Evolutionary conservation across 495 filamentous ascomycete genomes (phyloP).

Genomic region (Cenococcum geophilum): DNA sequence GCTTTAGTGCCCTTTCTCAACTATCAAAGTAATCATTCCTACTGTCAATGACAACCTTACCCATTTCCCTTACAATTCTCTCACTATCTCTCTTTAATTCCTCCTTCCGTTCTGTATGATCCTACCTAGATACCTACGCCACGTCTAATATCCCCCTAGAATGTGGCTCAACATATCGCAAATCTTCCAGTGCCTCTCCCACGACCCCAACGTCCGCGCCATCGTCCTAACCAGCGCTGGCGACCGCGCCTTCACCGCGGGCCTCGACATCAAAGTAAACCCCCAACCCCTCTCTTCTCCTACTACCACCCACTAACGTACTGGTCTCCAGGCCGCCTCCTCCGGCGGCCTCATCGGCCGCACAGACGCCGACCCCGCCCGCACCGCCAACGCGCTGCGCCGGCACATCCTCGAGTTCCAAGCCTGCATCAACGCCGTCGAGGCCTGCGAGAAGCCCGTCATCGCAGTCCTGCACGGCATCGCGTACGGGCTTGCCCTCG

Average conservation of each 20-base stretch:
- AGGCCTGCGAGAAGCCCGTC: slow-evolving; percentile 89
- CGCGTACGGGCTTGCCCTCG: slow-evolving; percentile 75
- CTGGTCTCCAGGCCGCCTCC: slow-evolving; percentile 29
- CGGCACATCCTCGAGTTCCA: slow-evolving; percentile 73
- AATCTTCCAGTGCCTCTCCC: slow-evolving; percentile 69
- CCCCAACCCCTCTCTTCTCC: slow-evolving; percentile 18
- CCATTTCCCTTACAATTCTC: too few species aligned
- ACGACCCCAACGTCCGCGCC: slow-evolving; percentile 63
- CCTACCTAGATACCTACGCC: neutral
- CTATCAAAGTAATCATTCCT: too few species aligned
- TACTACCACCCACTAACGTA: slow-evolving; percentile 14
- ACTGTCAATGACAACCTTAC: too few species aligned
- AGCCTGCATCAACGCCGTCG: slow-evolving; percentile 64
- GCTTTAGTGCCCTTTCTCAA: too few species aligned
- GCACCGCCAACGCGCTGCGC: slow-evolving; percentile 54
- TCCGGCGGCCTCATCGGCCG: slow-evolving; percentile 45
- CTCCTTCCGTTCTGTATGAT: too few species aligned
- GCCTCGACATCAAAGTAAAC: slow-evolving; percentile 70
- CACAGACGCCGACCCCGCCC: slow-evolving; percentile 11
- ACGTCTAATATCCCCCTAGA: slow-evolving; percentile 34
- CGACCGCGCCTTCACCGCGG: slow-evolving; percentile 76
- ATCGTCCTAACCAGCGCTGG: slow-evolving; percentile 81
- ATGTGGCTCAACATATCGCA: slow-evolving; percentile 82
- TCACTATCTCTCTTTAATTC: too few species aligned
- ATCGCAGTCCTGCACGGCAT: slow-evolving; percentile 80